phyloP scores from a whole-genome alignment of 345 rosid genomes.

The Anacardium occidentale region DNA sequence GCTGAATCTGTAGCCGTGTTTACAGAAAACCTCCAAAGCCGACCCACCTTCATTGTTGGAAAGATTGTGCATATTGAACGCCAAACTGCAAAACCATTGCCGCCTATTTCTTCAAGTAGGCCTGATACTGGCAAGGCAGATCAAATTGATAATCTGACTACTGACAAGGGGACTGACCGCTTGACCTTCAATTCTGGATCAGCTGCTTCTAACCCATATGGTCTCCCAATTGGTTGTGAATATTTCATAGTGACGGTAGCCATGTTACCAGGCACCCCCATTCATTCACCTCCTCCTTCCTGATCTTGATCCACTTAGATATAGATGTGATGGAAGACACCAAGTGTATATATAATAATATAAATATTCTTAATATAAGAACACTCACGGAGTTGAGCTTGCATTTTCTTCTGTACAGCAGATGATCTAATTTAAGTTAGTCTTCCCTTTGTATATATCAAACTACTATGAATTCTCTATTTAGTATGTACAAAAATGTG shows the following conservation, averaged over 20 bases:
- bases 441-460: slow-evolving; percentile 37
- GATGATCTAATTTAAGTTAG: slow-evolving; percentile 35
- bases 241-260: slow-evolving; percentile 94
- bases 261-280: slow-evolving; percentile 86
- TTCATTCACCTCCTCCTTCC: slow-evolving; percentile 74
- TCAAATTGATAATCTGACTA: slow-evolving; percentile 39
- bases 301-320: slow-evolving; percentile 73
- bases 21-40: slow-evolving; percentile 77
- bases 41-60: slow-evolving; percentile 81
- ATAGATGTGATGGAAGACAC: slow-evolving; percentile 71
- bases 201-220: slow-evolving; percentile 58
- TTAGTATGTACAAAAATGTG: slow-evolving; percentile 17
- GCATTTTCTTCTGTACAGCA: slow-evolving; percentile 46
- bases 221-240: slow-evolving; percentile 82
- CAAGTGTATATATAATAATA: slow-evolving; percentile 40
- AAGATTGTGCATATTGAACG: slow-evolving; percentile 90
- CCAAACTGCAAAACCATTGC: slow-evolving; percentile 58
- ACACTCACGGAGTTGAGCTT: slow-evolving; percentile 25
- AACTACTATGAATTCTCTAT: background rate
- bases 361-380: slow-evolving; percentile 12
- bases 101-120: slow-evolving; percentile 37
- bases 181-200: slow-evolving; percentile 55
- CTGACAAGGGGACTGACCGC: slow-evolving; percentile 52
- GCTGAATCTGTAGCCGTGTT: slow-evolving; percentile 92
- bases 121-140: slow-evolving; percentile 40